A percentile compares a stretch with the other conserved stretches of the same genome.
phyloP scores from a whole-genome alignment of 345 rosid genomes.

The Sonneratia caseolaris region DNA sequence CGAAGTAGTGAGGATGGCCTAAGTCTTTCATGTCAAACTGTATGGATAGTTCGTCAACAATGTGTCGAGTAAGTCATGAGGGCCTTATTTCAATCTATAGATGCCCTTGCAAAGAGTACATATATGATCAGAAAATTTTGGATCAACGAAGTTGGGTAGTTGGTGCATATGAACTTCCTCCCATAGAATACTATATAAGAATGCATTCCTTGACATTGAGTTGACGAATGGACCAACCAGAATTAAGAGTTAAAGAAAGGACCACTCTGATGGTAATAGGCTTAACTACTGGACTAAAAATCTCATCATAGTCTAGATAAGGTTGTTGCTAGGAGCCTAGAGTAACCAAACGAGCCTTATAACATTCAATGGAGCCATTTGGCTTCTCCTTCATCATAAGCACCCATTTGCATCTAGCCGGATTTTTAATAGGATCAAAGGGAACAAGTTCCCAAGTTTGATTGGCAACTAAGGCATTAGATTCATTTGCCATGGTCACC shows the following conservation, averaged over 20 bases:
- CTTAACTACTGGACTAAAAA: neutral
- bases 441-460: no score
- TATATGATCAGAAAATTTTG: neutral
- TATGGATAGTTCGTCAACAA: fast-evolving
- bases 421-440: no score
- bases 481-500: no score
- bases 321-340: fast-evolving
- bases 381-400: neutral
- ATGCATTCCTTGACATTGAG: neutral
- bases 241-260: neutral
- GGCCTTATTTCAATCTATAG: neutral
- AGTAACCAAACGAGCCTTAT: neutral
- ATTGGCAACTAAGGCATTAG: no score
- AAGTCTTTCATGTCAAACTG: constrained; percentile 3
- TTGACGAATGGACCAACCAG: neutral
- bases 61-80: neutral
- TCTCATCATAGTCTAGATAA: neutral
- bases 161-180: neutral
- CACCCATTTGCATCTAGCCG: neutral
- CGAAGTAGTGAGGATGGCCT: neutral
- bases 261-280: neutral
- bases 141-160: neutral
- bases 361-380: neutral
- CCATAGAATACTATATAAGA: neutral
- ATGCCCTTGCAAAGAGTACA: neutral